phyloP scores from a whole-genome alignment of 352 stramenopile genomes.

The Pythium coloratum region DNA sequence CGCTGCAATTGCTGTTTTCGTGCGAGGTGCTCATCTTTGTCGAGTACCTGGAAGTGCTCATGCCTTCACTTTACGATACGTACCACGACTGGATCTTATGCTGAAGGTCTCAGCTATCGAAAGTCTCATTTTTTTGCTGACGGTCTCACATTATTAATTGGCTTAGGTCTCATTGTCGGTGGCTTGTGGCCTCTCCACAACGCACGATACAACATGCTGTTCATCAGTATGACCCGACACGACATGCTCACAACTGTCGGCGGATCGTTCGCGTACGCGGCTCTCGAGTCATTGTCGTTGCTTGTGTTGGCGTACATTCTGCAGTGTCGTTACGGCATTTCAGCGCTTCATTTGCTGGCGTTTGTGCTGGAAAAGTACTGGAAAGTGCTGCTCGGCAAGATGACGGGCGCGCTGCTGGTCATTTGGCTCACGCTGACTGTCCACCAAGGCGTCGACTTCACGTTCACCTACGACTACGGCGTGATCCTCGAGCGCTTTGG shows the following conservation, averaged over 20 bases:
- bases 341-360: constrained; percentile 8
- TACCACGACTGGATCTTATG: background rate
- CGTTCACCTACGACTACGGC: constrained; percentile 23
- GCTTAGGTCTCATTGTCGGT: constrained; percentile 21
- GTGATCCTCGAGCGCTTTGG: constrained; percentile 17
- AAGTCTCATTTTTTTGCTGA: background rate
- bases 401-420: constrained; percentile 5
- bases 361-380: constrained; percentile 20
- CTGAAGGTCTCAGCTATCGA: background rate
- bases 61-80: constrained; percentile 5
- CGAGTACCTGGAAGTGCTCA: constrained; percentile 21
- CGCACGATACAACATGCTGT: constrained; percentile 28
- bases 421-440: constrained; percentile 9
- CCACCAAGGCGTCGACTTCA: constrained; percentile 18
- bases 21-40: constrained; percentile 26
- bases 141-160: background rate
- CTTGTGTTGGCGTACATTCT: constrained; percentile 4
- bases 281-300: constrained; percentile 10
- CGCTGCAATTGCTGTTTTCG: constrained; percentile 24
- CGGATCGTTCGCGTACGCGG: constrained; percentile 1
- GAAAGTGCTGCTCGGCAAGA: constrained; percentile 16
- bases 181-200: constrained; percentile 33
- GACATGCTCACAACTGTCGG: background rate
- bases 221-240: constrained; percentile 12
- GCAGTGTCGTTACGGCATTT: constrained; percentile 11